Base-by-base conservation (phyloP, 805 yeast genomes). In the Cyberlindnera samutprakarnensis region DNA sequence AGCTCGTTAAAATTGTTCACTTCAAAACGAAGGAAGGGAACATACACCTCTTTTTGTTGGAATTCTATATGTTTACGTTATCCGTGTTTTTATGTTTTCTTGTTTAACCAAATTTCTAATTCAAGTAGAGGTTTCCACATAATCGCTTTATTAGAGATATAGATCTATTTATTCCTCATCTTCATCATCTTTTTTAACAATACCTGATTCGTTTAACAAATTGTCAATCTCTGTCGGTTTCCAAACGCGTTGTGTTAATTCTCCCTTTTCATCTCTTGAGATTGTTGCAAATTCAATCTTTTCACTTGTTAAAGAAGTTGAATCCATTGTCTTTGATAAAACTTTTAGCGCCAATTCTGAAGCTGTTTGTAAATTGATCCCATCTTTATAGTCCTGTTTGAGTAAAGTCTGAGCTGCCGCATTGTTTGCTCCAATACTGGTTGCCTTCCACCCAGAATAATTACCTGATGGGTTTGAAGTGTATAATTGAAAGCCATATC, bases 361-460 rank as follows among this genome's bases (percentile, higher is more conserved):
- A 5, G 96, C 96, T 32, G 79, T 94, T 28, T 72, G 68, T 41
- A 84, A 59, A 15, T 69, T 57, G 46, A 85, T 59, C 36, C 82
- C 92, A 47, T 84, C 90, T 54, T 82, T 86, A 65, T 84, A 92
- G 49, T 92, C 98, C 63, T 88, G 95, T 61, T 92, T 92, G 53
- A 92, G 69, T 42, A 92, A 64, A 1, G 98, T 90, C 64, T 92
- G 98, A 2, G 96, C 96, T 27, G 96, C 88, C 7, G 95, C 75
- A 42, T 86, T 87, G 63, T 92, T 92, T 31, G 96, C 95, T 25
- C 99, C 99, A 38, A 92, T 88, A 47, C 86, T 72, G 21, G 96
- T 90, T 27, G 98, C 98, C 61, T 84, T 87, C 99, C 99, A 92
- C 17, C 98, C 97, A 14, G 94, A 75, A 57, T 88, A 92, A 62